Conservation (phyloP, 2,329 filamentous ascomycete species). For the Alternaria dauci region DNA sequence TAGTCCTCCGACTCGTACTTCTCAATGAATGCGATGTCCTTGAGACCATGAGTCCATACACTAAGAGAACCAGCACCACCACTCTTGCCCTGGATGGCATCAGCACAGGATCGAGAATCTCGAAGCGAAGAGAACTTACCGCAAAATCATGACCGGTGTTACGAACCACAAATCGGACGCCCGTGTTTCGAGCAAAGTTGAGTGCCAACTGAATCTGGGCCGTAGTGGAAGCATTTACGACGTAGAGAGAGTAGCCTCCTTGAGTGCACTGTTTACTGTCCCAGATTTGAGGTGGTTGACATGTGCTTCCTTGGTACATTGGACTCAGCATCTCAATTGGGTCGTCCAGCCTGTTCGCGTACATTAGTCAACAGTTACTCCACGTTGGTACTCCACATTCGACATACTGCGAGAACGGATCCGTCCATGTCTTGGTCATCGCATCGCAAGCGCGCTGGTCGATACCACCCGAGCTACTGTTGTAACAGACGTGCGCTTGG, state of each 20-base stretch:
- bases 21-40: slow-evolving; percentile 35
- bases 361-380: slow-evolving; percentile 3
- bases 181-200: slow-evolving; percentile 39
- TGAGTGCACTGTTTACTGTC: slow-evolving; percentile 33
- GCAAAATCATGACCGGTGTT: slow-evolving; percentile 45
- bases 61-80: slow-evolving; percentile 32
- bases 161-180: slow-evolving; percentile 39
- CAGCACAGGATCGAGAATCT: not conserved
- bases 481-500: slow-evolving; percentile 1
- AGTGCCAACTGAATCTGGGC: slow-evolving; percentile 35
- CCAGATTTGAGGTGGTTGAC: slow-evolving; percentile 33
- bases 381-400: not conserved
- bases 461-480: not conserved
- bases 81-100: slow-evolving; percentile 24
- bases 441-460: slow-evolving; percentile 4
- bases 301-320: slow-evolving; percentile 39
- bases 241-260: slow-evolving; percentile 39
- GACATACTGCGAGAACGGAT: slow-evolving; percentile 5
- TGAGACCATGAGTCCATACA: slow-evolving; percentile 42
- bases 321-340: slow-evolving; percentile 37
- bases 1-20: slow-evolving; percentile 36
- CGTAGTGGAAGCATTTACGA: slow-evolving; percentile 32
- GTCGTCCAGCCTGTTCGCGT: slow-evolving; percentile 33
- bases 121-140: not conserved
- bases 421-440: not conserved